Evolutionary conservation across 441 rosid species (phyloP).

Genomic region (Hypseocharis bilobata): DNA sequence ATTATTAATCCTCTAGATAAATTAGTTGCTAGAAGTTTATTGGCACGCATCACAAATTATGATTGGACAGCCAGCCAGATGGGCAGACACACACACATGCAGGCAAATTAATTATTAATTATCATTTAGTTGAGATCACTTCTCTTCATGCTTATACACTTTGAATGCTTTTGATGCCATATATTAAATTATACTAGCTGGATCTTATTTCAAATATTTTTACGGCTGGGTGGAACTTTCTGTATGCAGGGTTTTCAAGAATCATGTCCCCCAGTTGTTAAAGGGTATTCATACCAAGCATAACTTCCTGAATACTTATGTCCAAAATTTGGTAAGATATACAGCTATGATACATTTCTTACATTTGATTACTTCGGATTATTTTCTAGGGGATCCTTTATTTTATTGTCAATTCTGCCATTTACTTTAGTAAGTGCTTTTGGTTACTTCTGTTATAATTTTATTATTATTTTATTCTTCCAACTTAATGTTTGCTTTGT

Average conservation of each 20-base stretch:
- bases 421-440: neutral
- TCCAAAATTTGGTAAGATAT: conserved; percentile 60
- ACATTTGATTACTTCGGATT: neutral
- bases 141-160: neutral
- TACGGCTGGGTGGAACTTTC: conserved; percentile 9
- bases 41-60: neutral
- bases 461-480: neutral
- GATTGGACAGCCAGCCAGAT: neutral
- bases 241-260: conserved; percentile 67
- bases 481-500: neutral
- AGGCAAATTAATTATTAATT: neutral
- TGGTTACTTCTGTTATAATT: neutral
- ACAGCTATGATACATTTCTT: conserved; percentile 4
- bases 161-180: neutral
- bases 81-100: neutral
- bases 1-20: neutral
- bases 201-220: neutral
- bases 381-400: no score
- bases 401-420: neutral
- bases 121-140: neutral
- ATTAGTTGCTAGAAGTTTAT: neutral
- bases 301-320: conserved; percentile 40
- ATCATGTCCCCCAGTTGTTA: conserved; percentile 52
- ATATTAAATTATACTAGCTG: neutral
- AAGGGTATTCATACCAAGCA: conserved; percentile 38